Evolutionary conservation across 2,329 filamentous ascomycete species (phyloP).

Genomic region (Lecanicillium sp.): DNA sequence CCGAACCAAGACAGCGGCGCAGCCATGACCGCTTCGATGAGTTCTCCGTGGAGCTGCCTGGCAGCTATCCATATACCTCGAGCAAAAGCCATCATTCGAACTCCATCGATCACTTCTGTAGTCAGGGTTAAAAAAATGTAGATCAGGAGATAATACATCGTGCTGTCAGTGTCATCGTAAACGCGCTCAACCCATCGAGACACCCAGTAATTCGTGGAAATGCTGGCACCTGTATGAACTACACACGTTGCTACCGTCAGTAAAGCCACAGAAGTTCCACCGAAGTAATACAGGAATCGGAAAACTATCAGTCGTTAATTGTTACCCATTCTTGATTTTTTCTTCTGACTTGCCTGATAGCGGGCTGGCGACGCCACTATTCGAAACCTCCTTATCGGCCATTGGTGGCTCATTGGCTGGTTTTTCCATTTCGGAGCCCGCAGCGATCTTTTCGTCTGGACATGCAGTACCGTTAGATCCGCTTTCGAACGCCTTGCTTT

Average conservation of each 20-base stretch:
- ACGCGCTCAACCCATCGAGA: slow-evolving; percentile 49
- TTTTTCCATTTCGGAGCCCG: neutral
- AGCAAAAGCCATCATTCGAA: slow-evolving; percentile 39
- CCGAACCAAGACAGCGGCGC: slow-evolving; percentile 54
- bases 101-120: neutral
- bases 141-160: slow-evolving; percentile 34
- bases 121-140: slow-evolving; percentile 30
- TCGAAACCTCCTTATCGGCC: neutral
- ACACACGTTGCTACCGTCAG: slow-evolving; percentile 33
- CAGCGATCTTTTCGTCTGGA: neutral
- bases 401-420: neutral
- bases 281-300: slow-evolving; percentile 46
- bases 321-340: no score
- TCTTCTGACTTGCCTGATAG: slow-evolving; percentile 21
- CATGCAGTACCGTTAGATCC: neutral
- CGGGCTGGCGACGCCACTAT: neutral
- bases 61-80: slow-evolving; percentile 52
- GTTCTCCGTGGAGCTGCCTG: slow-evolving; percentile 42
- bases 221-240: slow-evolving; percentile 34
- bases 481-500: slow-evolving; percentile 22
- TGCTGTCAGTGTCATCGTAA: slow-evolving; percentile 33
- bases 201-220: slow-evolving; percentile 42
- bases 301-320: slow-evolving; percentile 38
- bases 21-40: slow-evolving; percentile 45
- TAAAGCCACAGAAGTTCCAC: slow-evolving; percentile 36